A percentile compares a stretch with the other conserved stretches of the same genome.
Evolutionary conservation across 257 asterid species (phyloP).

Genomic region (Solanum commersonii): DNA sequence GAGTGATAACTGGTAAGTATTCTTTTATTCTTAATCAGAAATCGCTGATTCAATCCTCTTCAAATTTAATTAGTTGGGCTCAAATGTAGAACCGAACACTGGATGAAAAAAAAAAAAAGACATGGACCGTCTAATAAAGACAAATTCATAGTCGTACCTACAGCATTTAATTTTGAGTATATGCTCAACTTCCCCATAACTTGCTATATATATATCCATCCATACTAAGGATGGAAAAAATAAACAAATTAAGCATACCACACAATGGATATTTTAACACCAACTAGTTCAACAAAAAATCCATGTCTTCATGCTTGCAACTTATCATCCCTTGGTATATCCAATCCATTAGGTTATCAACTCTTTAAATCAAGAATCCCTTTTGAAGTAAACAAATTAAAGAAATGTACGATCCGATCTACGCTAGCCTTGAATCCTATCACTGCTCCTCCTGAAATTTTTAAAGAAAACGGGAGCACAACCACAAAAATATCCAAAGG

Average conservation of each 20-base stretch:
- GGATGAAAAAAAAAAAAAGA: fast-evolving
- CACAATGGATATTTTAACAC: background rate
- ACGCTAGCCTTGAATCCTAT: background rate
- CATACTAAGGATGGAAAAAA: background rate
- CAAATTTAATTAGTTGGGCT: fast-evolving
- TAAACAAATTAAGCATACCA: background rate
- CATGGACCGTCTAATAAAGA: background rate
- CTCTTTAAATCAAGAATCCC: background rate
- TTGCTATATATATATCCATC: background rate
- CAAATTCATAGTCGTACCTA: background rate
- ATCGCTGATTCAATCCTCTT: fast-evolving
- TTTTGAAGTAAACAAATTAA: background rate
- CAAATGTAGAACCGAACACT: fast-evolving
- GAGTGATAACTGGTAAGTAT: no score
- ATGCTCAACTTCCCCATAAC: background rate
- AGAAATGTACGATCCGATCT: background rate
- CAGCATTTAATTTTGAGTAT: background rate
- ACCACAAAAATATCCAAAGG: background rate
- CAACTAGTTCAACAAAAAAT: background rate
- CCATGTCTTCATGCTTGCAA: background rate
- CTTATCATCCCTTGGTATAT: background rate
- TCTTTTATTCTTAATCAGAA: no score
- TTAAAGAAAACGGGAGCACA: background rate
- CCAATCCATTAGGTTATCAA: background rate
- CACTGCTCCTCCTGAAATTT: background rate